Conservation (phyloP, 2,329 filamentous ascomycete species). For the Aspergillus tanneri region DNA sequence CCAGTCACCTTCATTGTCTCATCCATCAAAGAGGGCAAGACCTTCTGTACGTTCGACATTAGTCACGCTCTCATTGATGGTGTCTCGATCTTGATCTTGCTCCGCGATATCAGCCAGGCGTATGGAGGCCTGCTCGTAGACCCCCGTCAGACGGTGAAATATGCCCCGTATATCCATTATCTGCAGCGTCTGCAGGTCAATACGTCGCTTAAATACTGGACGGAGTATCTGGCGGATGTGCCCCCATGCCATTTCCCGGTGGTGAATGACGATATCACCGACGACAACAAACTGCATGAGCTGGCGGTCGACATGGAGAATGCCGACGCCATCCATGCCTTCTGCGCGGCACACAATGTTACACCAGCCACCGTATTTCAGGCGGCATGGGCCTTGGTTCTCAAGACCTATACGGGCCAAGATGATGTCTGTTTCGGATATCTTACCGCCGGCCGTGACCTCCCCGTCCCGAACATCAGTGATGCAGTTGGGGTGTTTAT, state of each 20-base stretch:
- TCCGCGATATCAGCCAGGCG: constrained; percentile 1
- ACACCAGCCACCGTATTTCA: constrained; percentile 13
- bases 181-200: not conserved
- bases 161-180: not conserved
- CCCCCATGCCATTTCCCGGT: constrained; percentile 1
- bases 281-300: not conserved
- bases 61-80: constrained; percentile 7
- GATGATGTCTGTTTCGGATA: constrained; percentile 31
- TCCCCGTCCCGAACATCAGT: constrained; percentile 37
- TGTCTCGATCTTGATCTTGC: constrained; percentile 1
- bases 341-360: not conserved
- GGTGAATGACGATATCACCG: not conserved
- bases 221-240: not conserved
- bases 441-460: constrained; percentile 31
- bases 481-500: constrained; percentile 36
- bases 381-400: constrained; percentile 24
- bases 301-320: not conserved
- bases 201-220: constrained; percentile 27
- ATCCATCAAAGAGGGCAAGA: not conserved
- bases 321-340: not conserved
- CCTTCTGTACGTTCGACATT: not conserved
- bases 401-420: constrained; percentile 13
- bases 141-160: not conserved
- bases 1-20: constrained; percentile 1
- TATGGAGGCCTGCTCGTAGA: not conserved